Percentiles rank a stretch among this genome's conserved stretches.
Conservation (phyloP, 805 yeast species). For the Suhomyces prunicola region DNA sequence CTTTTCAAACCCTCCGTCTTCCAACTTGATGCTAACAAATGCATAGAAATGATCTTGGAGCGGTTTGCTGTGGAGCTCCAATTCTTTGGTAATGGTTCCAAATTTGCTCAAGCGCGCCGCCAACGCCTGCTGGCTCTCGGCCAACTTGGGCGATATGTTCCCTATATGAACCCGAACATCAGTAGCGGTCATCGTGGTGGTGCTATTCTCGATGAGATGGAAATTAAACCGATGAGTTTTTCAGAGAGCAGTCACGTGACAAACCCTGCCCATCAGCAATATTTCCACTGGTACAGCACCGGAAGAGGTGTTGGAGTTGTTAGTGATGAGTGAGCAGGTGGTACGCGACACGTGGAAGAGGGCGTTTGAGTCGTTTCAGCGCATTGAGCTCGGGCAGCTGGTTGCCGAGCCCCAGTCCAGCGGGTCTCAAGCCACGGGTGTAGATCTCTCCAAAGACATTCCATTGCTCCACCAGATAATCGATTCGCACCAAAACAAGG, state of each 20-base stretch:
- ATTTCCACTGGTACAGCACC: too few species aligned
- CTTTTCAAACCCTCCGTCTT: slow-evolving; percentile 43
- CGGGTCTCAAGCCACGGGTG: neutral
- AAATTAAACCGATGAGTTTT: neutral
- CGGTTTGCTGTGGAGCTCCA: slow-evolving; percentile 57
- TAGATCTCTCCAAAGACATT: neutral
- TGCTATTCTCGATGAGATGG: neutral
- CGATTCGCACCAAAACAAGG: slow-evolving; percentile 11
- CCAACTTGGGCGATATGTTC: slow-evolving; percentile 54
- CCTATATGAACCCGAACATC: slow-evolving; percentile 56
- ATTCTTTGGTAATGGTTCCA: slow-evolving; percentile 50
- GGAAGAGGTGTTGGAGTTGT: neutral
- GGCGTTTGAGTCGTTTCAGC: neutral
- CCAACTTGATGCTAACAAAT: slow-evolving; percentile 57
- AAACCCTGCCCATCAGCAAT: too few species aligned
- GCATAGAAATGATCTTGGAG: slow-evolving; percentile 58
- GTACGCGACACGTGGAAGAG: neutral
- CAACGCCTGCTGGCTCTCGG: slow-evolving; percentile 45
- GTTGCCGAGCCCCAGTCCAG: neutral
- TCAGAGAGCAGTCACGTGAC: neutral
- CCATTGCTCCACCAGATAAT: slow-evolving; percentile 11
- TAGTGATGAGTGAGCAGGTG: neutral
- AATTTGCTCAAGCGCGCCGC: slow-evolving; percentile 55
- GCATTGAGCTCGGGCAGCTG: neutral
- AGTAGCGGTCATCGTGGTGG: neutral